Percentiles rank a stretch among this genome's conserved stretches.
Conservation (phyloP, 306 rosid species). For the Cyclanthera cordifolia region DNA sequence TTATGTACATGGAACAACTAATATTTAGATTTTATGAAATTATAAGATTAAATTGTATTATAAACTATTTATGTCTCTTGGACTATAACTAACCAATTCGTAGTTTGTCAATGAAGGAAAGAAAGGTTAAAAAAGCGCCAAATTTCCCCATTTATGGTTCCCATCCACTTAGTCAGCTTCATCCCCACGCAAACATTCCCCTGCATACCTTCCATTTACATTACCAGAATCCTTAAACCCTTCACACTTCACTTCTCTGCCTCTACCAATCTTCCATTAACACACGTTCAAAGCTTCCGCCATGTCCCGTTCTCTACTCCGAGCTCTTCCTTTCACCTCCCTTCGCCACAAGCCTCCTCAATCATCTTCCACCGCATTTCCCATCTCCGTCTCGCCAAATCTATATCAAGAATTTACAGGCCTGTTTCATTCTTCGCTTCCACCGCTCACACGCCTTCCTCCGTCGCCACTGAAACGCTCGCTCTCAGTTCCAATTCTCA, state of each 20-base stretch:
- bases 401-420: conserved; percentile 9
- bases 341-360: conserved; percentile 37
- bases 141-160: background rate
- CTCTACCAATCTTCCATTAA: conserved; percentile 1
- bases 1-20: no score
- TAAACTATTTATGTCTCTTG: no score
- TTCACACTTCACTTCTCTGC: background rate
- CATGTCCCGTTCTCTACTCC: conserved; percentile 44
- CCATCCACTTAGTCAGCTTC: background rate
- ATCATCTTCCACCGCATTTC: conserved; percentile 17
- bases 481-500: conserved; percentile 22
- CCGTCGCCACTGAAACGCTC: conserved; percentile 28
- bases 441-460: no score
- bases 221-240: conserved; percentile 7
- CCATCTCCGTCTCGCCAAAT: conserved; percentile 19
- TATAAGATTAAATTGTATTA: no score
- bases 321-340: conserved; percentile 45
- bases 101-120: background rate
- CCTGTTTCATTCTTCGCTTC: conserved; percentile 18
- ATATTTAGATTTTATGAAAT: no score
- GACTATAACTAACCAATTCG: no score
- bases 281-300: background rate
- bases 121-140: background rate
- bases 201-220: background rate
- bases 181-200: background rate